A percentile compares a stretch with the other conserved stretches of the same genome.
Conservation (phyloP, 768 basidiomycete genomes). For the Multifurca ochricompacta region DNA sequence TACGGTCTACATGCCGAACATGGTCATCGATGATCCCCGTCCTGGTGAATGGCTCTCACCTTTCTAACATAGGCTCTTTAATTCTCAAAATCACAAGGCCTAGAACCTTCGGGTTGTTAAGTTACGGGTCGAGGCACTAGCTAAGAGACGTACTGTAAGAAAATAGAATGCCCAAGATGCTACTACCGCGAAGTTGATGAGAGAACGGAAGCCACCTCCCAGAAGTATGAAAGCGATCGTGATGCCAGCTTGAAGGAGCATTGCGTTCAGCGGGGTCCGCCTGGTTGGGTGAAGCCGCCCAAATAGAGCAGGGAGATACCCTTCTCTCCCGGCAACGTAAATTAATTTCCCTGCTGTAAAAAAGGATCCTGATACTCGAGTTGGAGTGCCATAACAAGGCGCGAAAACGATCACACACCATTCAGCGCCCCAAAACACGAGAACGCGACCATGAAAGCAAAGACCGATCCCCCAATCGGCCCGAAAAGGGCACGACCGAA, state of each 20-base stretch:
- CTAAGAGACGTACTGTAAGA: constrained; percentile 50
- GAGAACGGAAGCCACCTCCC: constrained; percentile 81
- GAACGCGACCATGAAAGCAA: constrained; percentile 86
- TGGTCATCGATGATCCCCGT: neutral
- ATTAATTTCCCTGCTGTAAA: constrained; percentile 81
- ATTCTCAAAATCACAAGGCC: constrained; percentile 82
- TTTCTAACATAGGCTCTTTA: constrained; percentile 83
- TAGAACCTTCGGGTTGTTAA: constrained; percentile 48
- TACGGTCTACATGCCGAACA: constrained; percentile 59
- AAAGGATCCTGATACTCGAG: constrained; percentile 42
- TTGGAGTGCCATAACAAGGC: constrained; percentile 2
- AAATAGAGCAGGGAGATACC: constrained; percentile 80
- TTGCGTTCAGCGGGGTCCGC: constrained; percentile 84
- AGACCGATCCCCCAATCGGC: constrained; percentile 74
- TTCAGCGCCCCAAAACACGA: constrained; percentile 96
- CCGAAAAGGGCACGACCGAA: constrained; percentile 87
- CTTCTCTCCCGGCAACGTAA: constrained; percentile 81
- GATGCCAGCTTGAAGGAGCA: constrained; percentile 66
- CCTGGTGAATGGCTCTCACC: constrained; percentile 34
- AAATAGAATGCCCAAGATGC: constrained; percentile 86
- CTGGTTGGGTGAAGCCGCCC: constrained; percentile 65
- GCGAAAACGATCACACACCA: constrained; percentile 36
- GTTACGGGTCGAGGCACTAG: neutral
- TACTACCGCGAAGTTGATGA: constrained; percentile 86
- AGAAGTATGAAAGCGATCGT: constrained; percentile 74